Evolutionary conservation across 1,284 basidiomycete species (phyloP).

Genomic region (Leccinum olivaceoglutinosum): DNA sequence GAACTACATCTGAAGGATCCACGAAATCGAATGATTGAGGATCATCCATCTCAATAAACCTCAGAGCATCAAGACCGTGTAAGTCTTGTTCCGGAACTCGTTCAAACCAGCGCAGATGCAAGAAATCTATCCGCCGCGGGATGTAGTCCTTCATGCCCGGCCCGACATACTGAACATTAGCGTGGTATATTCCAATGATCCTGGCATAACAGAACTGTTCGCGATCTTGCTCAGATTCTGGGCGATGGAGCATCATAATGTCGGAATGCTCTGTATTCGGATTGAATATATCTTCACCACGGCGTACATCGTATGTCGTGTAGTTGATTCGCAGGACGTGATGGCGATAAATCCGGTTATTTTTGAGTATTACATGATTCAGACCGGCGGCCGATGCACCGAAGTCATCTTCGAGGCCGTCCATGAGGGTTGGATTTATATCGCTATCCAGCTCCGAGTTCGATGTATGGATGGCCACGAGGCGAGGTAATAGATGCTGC

Average conservation of each 20-base stretch:
- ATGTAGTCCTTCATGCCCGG: background rate
- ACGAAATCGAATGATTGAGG: background rate
- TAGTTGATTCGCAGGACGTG: background rate
- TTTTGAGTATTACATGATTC: constrained; percentile 1
- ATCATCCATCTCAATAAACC: background rate
- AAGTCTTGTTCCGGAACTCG: background rate
- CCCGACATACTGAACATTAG: background rate
- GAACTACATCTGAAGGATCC: background rate
- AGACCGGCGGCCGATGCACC: background rate
- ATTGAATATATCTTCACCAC: background rate
- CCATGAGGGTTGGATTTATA: background rate
- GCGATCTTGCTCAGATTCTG: background rate
- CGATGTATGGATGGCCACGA: background rate
- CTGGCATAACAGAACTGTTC: background rate
- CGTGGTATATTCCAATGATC: background rate
- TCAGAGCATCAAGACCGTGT: background rate
- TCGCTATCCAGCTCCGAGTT: background rate
- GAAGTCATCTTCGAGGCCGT: background rate
- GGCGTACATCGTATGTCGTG: background rate
- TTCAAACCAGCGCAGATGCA: background rate
- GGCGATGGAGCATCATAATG: background rate
- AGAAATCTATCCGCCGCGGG: background rate
- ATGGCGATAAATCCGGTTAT: background rate
- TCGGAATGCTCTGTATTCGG: background rate
- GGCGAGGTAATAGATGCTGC: background rate